phyloP scores from a whole-genome alignment of 1,284 basidiomycete genomes.

The Volvariella surrecta region DNA sequence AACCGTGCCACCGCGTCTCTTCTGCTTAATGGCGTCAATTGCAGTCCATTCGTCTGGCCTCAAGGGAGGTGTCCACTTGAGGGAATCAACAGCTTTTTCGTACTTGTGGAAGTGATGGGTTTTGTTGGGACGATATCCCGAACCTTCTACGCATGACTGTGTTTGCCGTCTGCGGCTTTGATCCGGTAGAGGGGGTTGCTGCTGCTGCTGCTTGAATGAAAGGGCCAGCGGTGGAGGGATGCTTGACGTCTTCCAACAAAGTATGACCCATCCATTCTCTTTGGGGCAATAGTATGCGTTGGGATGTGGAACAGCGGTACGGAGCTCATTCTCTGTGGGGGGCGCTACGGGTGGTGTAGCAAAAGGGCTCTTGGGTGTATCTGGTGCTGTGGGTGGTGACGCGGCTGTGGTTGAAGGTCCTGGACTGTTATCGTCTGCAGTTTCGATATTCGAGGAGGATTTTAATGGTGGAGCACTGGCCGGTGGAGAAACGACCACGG shows the following conservation, averaged over 20 bases:
- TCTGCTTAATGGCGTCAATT: conserved; percentile 37
- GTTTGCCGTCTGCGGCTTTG: conserved; percentile 39
- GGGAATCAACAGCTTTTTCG: conserved; percentile 54
- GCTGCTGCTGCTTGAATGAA: conserved; percentile 35
- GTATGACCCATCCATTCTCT: conserved; percentile 72
- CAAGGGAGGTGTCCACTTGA: conserved; percentile 56
- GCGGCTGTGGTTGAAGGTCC: conserved; percentile 15
- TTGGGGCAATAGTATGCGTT: conserved; percentile 72
- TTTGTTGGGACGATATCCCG: conserved; percentile 40
- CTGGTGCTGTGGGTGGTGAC: conserved; percentile 8
- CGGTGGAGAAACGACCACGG: conserved; percentile 38
- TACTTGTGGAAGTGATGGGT: conserved; percentile 79
- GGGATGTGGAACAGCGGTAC: conserved; percentile 64
- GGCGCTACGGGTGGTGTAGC: conserved; percentile 21
- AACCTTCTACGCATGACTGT: conserved; percentile 42
- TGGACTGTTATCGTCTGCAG: conserved; percentile 12
- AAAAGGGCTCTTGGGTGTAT: conserved; percentile 16
- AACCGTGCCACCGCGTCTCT: conserved; percentile 36
- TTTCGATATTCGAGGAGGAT: conserved; percentile 11
- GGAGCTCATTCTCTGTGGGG: conserved; percentile 51
- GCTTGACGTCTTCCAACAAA: conserved; percentile 56
- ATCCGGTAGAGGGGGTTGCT: conserved; percentile 41
- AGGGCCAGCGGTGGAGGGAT: conserved; percentile 49
- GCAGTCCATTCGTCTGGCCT: conserved; percentile 49
- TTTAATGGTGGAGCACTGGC: conserved; percentile 14